Percentiles rank a stretch among this genome's conserved stretches.
Conservation (phyloP, 306 rosid species). For the Gastrolobium villosum region DNA sequence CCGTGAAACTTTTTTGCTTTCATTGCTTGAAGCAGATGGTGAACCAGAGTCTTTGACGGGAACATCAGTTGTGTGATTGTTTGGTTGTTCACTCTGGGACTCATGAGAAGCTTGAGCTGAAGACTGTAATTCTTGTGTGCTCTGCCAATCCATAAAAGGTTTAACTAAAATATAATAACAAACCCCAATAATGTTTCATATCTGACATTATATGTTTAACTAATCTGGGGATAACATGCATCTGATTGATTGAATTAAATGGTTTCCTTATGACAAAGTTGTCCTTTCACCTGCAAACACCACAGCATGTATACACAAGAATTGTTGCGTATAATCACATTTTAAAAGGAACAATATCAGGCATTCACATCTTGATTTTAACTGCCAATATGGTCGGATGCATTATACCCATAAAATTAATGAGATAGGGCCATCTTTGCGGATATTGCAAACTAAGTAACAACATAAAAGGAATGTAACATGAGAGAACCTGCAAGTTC, state of each 20-base stretch:
- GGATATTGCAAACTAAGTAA: not conserved
- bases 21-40: slow-evolving; percentile 71
- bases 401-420: not conserved
- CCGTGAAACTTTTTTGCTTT: slow-evolving; percentile 76
- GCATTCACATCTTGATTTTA: not conserved
- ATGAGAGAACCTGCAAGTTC: slow-evolving; percentile 44
- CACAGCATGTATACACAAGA: not conserved
- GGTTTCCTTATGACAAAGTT: not conserved
- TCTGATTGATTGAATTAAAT: slow-evolving; percentile 30
- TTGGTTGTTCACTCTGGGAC: slow-evolving; percentile 65
- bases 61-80: slow-evolving; percentile 66
- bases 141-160: slow-evolving; percentile 52
- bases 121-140: slow-evolving; percentile 65
- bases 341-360: not conserved
- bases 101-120: slow-evolving; percentile 69
- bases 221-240: not conserved
- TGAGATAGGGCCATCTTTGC: slow-evolving; percentile 8
- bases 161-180: slow-evolving; percentile 23
- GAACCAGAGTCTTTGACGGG: slow-evolving; percentile 73
- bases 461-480: slow-evolving; percentile 6
- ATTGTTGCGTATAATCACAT: not conserved
- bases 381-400: not conserved
- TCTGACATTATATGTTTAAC: not conserved
- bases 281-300: not conserved
- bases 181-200: not conserved